Conservation (phyloP, 192 early-diverging fungal genomes). For the Chytriomyces confervae region DNA sequence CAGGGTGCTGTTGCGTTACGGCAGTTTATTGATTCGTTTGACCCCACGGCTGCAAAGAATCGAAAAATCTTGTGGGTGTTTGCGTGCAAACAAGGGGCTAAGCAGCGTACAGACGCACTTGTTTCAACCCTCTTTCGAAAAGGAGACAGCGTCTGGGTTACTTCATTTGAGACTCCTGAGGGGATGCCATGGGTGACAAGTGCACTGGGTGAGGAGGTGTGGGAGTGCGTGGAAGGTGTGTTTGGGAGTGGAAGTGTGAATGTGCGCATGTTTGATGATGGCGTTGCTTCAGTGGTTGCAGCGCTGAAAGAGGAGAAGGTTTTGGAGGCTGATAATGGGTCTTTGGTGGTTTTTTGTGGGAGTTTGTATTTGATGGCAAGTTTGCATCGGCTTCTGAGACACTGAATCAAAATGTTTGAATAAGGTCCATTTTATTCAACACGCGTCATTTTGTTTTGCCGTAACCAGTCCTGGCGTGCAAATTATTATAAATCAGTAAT, state of each 20-base stretch:
- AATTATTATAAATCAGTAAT: too few species aligned
- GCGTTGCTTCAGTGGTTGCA: constrained; percentile 15
- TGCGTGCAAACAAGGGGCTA: constrained; percentile 75
- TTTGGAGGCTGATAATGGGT: constrained; percentile 34
- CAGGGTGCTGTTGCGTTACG: constrained; percentile 71
- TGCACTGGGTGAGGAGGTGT: constrained; percentile 55
- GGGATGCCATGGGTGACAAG: constrained; percentile 89
- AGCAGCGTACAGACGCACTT: constrained; percentile 60
- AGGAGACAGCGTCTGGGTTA: constrained; percentile 70
- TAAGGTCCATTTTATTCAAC: too few species aligned
- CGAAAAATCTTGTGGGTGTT: constrained; percentile 75
- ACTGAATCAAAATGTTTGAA: too few species aligned
- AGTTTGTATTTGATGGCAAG: constrained; percentile 88
- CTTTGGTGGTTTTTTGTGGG: constrained; percentile 78
- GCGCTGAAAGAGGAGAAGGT: neutral
- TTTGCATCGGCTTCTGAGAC: constrained; percentile 44
- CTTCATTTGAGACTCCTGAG: constrained; percentile 75
- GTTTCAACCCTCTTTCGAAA: constrained; percentile 52
- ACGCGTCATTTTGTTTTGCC: too few species aligned
- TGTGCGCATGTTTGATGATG: neutral
- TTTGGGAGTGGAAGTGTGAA: constrained; percentile 9
- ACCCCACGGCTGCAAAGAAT: neutral
- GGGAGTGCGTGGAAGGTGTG: constrained; percentile 38
- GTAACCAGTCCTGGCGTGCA: too few species aligned
- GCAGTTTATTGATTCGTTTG: constrained; percentile 62